Evolutionary conservation across 257 asterid species (phyloP).

Genomic region (Ballota nigra): DNA sequence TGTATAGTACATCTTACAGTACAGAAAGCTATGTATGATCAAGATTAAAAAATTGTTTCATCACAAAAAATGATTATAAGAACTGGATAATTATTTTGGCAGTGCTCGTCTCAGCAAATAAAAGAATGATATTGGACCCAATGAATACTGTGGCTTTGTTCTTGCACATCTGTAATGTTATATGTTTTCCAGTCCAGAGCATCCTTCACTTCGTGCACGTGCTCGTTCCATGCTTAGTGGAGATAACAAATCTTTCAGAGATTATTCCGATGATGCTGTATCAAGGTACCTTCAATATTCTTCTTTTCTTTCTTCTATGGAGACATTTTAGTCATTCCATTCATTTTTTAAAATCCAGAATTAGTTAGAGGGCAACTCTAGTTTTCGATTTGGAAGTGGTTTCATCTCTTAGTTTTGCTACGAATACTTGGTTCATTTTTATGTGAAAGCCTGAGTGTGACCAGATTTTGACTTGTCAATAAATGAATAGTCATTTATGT

Average conservation of each 20-base stretch:
- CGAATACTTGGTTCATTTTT: background rate
- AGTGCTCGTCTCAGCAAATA: background rate
- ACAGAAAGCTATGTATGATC: background rate
- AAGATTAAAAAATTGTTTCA: background rate
- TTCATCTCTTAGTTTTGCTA: slow-evolving; percentile 5
- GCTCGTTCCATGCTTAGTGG: slow-evolving; percentile 90
- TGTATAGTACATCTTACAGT: background rate
- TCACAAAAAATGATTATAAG: background rate
- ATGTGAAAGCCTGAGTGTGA: slow-evolving; percentile 4
- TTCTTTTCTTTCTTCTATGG: background rate
- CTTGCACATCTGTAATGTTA: slow-evolving; percentile 24
- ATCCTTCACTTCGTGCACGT: slow-evolving; percentile 64
- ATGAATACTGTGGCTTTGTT: slow-evolving; percentile 11
- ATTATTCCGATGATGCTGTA: slow-evolving; percentile 54
- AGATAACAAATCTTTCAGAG: slow-evolving; percentile 57
- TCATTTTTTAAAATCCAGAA: background rate
- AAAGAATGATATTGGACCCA: background rate
- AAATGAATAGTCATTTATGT: background rate
- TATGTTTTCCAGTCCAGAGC: slow-evolving; percentile 76
- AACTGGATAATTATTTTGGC: background rate
- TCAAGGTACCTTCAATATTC: slow-evolving; percentile 50
- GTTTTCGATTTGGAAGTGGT: slow-evolving; percentile 1
- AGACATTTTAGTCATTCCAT: background rate
- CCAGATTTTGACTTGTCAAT: background rate
- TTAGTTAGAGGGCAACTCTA: slow-evolving; percentile 5